Percentiles rank a stretch among this genome's conserved stretches.
Evolutionary conservation across 2,329 filamentous ascomycete species (phyloP).

Genomic region (Penicillium sp.): DNA sequence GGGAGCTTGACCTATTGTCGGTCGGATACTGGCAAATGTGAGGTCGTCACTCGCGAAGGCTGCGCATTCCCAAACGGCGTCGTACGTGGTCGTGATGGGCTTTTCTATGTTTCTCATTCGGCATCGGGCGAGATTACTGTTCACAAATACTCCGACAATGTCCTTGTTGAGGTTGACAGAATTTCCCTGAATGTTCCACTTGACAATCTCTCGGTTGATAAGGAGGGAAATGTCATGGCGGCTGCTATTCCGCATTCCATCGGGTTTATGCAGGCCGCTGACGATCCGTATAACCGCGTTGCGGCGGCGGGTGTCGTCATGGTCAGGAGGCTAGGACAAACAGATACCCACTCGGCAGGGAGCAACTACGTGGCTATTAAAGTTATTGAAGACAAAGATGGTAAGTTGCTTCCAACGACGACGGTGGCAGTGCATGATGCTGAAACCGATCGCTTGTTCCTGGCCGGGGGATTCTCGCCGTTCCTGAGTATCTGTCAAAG

Average conservation of each 20-base stretch:
- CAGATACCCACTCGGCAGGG: slow-evolving; percentile 7
- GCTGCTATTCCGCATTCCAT: slow-evolving; percentile 34
- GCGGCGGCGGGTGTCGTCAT: slow-evolving; percentile 3
- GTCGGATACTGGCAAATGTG: slow-evolving; percentile 27
- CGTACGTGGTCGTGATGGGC: slow-evolving; percentile 32
- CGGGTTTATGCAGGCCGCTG: slow-evolving; percentile 21
- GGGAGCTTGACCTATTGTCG: slow-evolving; percentile 35
- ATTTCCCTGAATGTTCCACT: slow-evolving; percentile 34
- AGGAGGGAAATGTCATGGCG: slow-evolving; percentile 38
- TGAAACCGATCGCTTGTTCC: slow-evolving; percentile 12
- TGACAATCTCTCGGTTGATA: slow-evolving; percentile 42
- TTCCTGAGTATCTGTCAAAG: slow-evolving; percentile 28
- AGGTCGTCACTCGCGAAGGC: slow-evolving; percentile 23
- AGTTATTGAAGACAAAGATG: slow-evolving; percentile 39
- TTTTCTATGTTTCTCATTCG: slow-evolving; percentile 38
- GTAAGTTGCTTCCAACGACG: slow-evolving; percentile 19
- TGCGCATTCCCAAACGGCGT: slow-evolving; percentile 40
- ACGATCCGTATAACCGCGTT: slow-evolving; percentile 20
- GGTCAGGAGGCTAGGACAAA: not conserved
- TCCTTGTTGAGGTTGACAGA: slow-evolving; percentile 9
- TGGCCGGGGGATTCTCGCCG: slow-evolving; percentile 25
- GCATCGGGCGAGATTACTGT: slow-evolving; percentile 28
- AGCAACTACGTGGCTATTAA: slow-evolving; percentile 30
- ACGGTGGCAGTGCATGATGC: slow-evolving; percentile 21
- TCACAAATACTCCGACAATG: slow-evolving; percentile 7